Evolutionary conservation across 805 yeast genomes (phyloP).

Genomic region (Debaryomyces maramus): DNA sequence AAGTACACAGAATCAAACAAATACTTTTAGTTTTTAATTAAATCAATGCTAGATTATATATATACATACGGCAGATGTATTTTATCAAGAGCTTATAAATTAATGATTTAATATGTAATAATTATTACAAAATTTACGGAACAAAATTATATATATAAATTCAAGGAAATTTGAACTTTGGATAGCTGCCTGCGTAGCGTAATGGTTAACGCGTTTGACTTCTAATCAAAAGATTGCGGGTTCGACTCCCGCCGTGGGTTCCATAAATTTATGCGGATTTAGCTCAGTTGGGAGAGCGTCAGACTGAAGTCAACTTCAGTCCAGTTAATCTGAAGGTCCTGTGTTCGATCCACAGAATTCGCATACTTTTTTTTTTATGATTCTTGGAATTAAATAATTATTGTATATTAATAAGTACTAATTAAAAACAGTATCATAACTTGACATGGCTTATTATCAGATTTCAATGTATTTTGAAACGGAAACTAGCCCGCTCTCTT

Average conservation of each 20-base stretch:
- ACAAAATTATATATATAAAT: too few species aligned
- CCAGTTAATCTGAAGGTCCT: conserved; percentile 31
- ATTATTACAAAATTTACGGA: too few species aligned
- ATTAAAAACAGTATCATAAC: not conserved
- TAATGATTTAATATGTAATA: too few species aligned
- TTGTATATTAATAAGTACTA: not conserved
- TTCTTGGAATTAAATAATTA: not conserved
- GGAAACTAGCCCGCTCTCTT: conserved; percentile 66
- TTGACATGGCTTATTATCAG: not conserved
- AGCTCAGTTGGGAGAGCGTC: conserved; percentile 44
- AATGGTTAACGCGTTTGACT: conserved; percentile 69
- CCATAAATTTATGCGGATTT: conserved; percentile 25
- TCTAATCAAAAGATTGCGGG: conserved; percentile 67
- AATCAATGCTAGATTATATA: too few species aligned
- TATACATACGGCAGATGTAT: too few species aligned
- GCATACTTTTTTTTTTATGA: conserved; percentile 16
- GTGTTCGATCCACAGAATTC: conserved; percentile 33
- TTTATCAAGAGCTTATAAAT: too few species aligned
- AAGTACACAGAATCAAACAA: conserved; percentile 6
- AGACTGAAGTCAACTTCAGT: conserved; percentile 33
- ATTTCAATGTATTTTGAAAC: conserved; percentile 45
- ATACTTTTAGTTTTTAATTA: too few species aligned
- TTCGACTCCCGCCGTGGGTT: conserved; percentile 57
- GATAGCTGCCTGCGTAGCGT: conserved; percentile 45
- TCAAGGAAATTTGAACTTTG: too few species aligned